A percentile compares a stretch with the other conserved stretches of the same genome.
Evolutionary conservation across 768 basidiomycete genomes (phyloP).

Genomic region (Vararia minispora): DNA sequence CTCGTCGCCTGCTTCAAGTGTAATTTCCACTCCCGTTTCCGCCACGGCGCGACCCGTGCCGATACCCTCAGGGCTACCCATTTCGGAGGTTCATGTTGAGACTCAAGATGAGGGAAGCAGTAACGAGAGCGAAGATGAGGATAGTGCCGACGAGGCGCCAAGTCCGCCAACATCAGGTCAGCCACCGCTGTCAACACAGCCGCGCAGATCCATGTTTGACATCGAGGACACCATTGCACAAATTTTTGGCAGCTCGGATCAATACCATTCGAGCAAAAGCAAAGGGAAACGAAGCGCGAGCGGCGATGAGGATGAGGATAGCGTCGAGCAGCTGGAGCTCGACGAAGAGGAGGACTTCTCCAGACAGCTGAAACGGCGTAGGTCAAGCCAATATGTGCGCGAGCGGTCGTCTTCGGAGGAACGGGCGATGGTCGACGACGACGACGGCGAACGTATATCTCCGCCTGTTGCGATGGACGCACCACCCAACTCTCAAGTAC

Average conservation of each 20-base stretch:
- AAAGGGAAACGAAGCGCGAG: conserved; percentile 5
- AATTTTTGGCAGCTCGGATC: conserved; percentile 7
- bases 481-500: conserved; percentile 1
- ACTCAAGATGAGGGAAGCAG: conserved; percentile 11
- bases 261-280: conserved; percentile 7
- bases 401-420: conserved; percentile 1
- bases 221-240: conserved; percentile 4
- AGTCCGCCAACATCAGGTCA: no score
- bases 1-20: neutral
- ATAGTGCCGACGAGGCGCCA: neutral
- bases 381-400: neutral
- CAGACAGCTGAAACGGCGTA: conserved; percentile 1
- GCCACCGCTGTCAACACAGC: no score
- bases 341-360: conserved; percentile 13
- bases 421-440: conserved; percentile 5
- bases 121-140: conserved; percentile 7
- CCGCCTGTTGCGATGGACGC: conserved; percentile 9
- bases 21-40: neutral
- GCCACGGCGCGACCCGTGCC: neutral
- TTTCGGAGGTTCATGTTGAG: conserved; percentile 10
- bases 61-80: conserved; percentile 2
- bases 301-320: conserved; percentile 2
- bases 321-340: conserved; percentile 4
- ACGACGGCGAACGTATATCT: neutral
- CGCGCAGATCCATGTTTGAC: no score